Conservation (phyloP, 805 yeast genomes). For the Wickerhamomyces hampshirensis region DNA sequence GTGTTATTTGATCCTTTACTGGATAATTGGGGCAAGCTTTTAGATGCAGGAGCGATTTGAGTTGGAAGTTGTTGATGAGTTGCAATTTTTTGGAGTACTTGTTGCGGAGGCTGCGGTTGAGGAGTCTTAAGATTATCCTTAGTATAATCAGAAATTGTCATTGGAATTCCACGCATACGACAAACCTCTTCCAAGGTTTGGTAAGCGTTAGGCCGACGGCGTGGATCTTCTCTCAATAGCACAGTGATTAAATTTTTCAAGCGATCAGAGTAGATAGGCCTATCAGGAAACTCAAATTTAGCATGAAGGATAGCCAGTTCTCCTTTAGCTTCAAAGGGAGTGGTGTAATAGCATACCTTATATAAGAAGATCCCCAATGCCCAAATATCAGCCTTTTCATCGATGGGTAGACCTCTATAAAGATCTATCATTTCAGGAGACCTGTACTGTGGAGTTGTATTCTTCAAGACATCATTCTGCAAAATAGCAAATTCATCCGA, state of each 20-base stretch:
- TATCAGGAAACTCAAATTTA: conserved; percentile 44
- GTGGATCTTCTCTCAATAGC: conserved; percentile 60
- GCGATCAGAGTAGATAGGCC: conserved; percentile 55
- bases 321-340: conserved; percentile 70
- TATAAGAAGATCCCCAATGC: conserved; percentile 76
- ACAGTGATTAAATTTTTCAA: conserved; percentile 60
- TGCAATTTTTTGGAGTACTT: conserved; percentile 1
- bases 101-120: conserved; percentile 5
- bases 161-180: conserved; percentile 49
- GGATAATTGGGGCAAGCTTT: no score
- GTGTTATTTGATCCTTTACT: no score
- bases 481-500: conserved; percentile 54
- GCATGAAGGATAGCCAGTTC: conserved; percentile 62
- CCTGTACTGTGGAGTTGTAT: conserved; percentile 82
- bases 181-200: conserved; percentile 68
- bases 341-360: conserved; percentile 74
- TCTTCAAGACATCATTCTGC: conserved; percentile 66
- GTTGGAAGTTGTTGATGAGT: background rate
- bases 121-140: conserved; percentile 22
- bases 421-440: conserved; percentile 83
- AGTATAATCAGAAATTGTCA: conserved; percentile 35
- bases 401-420: conserved; percentile 61
- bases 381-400: conserved; percentile 84
- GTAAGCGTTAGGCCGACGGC: conserved; percentile 66
- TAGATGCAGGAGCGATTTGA: background rate